Evolutionary conservation across 202 grass and related monocot species (phyloP), one percentile per base, ranked within the genome.

Genomic region (Zoysia matrella): DNA sequence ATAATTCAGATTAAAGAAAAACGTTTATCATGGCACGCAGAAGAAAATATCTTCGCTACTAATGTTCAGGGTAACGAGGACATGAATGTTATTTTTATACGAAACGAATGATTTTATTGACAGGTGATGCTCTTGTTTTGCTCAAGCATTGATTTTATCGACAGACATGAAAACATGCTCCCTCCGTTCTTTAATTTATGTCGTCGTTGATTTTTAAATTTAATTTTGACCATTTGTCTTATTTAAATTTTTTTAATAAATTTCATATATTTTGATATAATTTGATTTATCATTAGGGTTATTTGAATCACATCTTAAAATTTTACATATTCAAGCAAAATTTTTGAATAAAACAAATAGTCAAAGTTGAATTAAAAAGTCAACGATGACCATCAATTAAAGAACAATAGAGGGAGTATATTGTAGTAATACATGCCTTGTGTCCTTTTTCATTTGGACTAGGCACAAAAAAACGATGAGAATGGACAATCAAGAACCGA

Each of bases 131-230:
- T 51, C 64, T 69, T 3, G 8, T 75, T 50, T 69, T 42, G 47
- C 56, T 43, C 49, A 69, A 8, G 53, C 47, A 4, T 85, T 73
- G 52, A n/a, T 89, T 80, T 72, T 78, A 74, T 89, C 67, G 73
- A 82, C 47, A 69, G 5, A 47, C 55, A 60, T 10, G 50, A 40
- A 54, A 74, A 50, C 22, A 22, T 22, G 22, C 22, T 22, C 22
- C 22, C 22, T 22, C 22, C 22, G 22, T 22, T 22, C 22, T 22
- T 22, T 22, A 22, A 22, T 22, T 22, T 0, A 22, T 22, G 0
- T 22, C 22, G 22, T 22, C 22, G 22, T 22, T 22, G 22, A 22
- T 22, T 22, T 22, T 22, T 22, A 22, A 22, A 22, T 22, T 22
- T 22, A 22, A 22, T 22, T 22, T 22, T 22, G 22, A 22, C 22